Evolutionary conservation across 2,329 filamentous ascomycete species (phyloP), one percentile per base, ranked within the genome.

Genomic region (Alternaria arborescens): DNA sequence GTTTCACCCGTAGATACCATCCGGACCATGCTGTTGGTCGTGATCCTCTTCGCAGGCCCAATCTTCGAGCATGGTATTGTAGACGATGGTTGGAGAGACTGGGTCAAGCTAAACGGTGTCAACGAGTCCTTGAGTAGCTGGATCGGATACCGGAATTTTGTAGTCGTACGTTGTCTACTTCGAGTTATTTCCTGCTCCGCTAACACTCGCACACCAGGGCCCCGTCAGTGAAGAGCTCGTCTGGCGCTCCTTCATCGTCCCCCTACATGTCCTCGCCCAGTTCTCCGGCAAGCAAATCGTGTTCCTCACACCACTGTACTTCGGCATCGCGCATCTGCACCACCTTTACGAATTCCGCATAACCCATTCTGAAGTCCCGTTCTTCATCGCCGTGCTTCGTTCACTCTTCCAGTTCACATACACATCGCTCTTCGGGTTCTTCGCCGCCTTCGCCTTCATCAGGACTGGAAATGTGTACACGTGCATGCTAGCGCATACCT

Each of bases 261-360:
- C 94, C 2, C 84, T 97, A 11, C 89, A 97, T 73, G 82, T 97
- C 30, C 82, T 93, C 51, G 89, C 93, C 20, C 52, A 83, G 85
- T 43, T 78, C 62, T 76, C 78, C 4, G 76, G 74, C 3, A 76
- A 71, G 3, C 82, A 82, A 41, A 93, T 92, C 66, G 87, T 97
- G 72, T 93, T 97, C 80, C 81, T 92, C 11, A 92, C 92, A 1
- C 94, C 94, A 7, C 82, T 97, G 11, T 90, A 97, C 77, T 98
- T 98, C 75, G 94, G 94, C 52, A 88, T 97, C 44, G 94, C 95
- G 8, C 95, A 99, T 80, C 80, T 97, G 48, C 94, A 99, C 80
- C 95, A 99, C 80, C 93, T 97, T 77, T 97, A 97, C 82, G 95
- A 98, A 80, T 97, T 97, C 79, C 87, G 91, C 58, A 83, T 97